Base-by-base conservation (phyloP, 1,139 yeast species). In the Spencermartinsiella ligniputridi region DNA sequence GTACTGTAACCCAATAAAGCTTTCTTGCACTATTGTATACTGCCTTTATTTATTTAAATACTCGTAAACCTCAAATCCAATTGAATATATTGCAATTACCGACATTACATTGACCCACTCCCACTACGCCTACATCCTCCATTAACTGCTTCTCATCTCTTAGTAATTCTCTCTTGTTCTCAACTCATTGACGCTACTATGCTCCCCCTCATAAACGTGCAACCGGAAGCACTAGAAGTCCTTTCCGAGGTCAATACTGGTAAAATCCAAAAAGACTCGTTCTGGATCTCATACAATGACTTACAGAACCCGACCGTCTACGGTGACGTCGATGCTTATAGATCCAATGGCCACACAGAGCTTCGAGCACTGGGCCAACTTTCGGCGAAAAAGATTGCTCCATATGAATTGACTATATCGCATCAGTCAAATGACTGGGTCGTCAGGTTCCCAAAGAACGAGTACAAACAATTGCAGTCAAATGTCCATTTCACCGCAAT, bases 171-270 rank as follows among this genome's bases (percentile, higher is more conserved):
- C 25, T 22, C 25, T 22, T 11, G 25, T 22, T 22, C 35, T n/a
- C 4, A 15, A 17, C 45, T 39, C 42, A 20, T 37, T 46, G 2
- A 41, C 34, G 41, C 21, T 46, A 19, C 29, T 37, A 12, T n/a
- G 45, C 20, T 63, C 49, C 58, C 63, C 19, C 51, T 61, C 19
- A 47, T 67, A 11, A 56, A 66, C 2, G 63, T 76, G 2, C 81
- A 77, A 58, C 62, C 70, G 3, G 59, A 69, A 11, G 74, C 76
- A 45, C 58, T 59, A 32, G 74, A 71, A 1, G 73, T 69, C 4
- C 61, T 75, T 6, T 40, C 53, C 1, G 78, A 74, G 35, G 71
- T 68, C 12, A 8, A 9, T 5, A 27, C 8, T 5, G 32, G 32
- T 15, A 29, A n/a, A 1, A 40, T 50, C 0, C 49, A 42, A 1